Conservation (phyloP, 2,329 filamentous ascomycete genomes). For the Alternaria arbusti region DNA sequence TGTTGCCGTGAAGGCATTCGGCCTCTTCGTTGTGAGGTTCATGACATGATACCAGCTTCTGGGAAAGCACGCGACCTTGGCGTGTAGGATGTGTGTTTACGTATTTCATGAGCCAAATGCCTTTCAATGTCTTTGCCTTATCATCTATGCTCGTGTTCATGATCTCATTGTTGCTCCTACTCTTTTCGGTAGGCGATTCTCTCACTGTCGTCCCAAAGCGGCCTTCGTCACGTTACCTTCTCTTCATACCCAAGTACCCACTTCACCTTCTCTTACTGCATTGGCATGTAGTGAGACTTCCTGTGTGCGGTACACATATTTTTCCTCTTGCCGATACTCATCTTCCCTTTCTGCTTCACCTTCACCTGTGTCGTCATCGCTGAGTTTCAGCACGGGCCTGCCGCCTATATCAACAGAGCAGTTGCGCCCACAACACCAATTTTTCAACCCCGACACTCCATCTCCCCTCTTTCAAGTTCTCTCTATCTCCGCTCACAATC, state of each 20-base stretch:
- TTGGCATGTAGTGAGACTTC: not conserved
- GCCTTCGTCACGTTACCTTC: not conserved
- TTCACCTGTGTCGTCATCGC: conserved; percentile 9
- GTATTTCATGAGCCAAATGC: conserved; percentile 7
- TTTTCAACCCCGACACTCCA: not conserved
- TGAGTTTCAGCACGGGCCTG: conserved; percentile 1
- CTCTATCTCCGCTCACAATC: not conserved
- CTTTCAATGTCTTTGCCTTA: not conserved
- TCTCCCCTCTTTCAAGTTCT: not conserved
- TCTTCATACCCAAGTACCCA: not conserved
- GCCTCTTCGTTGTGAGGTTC: conserved; percentile 4
- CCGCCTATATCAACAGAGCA: not conserved
- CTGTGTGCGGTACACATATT: not conserved
- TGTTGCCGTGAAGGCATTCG: conserved; percentile 1
- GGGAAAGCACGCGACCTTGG: conserved; percentile 2
- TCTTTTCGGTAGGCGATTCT: not conserved
- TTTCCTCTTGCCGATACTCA: not conserved
- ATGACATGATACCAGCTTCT: conserved; percentile 30
- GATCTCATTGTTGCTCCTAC: not conserved
- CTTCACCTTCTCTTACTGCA: not conserved
- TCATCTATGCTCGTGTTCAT: not conserved
- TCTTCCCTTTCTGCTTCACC: not conserved
- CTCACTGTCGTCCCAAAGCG: not conserved
- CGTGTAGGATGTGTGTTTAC: conserved; percentile 8
- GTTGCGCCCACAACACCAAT: not conserved